Percentiles rank a stretch among this genome's conserved stretches.
Conservation (phyloP, 2,329 filamentous ascomycete genomes). For the Cyphellophora europaea region DNA sequence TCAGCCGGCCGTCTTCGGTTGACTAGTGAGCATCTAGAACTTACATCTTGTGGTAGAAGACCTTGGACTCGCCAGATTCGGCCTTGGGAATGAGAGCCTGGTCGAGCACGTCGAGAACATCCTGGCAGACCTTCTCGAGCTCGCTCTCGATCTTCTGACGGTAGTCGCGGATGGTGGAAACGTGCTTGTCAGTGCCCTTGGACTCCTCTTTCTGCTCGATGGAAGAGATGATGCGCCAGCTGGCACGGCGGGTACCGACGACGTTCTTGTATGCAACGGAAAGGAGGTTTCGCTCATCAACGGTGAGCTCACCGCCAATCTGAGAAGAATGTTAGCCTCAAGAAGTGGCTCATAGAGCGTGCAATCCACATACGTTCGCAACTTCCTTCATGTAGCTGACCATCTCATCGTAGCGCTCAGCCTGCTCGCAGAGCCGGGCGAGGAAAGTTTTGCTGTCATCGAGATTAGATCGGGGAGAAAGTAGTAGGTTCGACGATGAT, state of each 20-base stretch:
- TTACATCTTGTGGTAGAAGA: slow-evolving; percentile 99
- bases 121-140: slow-evolving; percentile 96
- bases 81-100: slow-evolving; percentile 90
- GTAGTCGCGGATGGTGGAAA: slow-evolving; percentile 89
- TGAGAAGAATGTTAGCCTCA: slow-evolving; percentile 23
- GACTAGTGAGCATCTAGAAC: no score
- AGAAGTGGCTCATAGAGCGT: slow-evolving; percentile 13
- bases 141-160: slow-evolving; percentile 97
- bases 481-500: slow-evolving; percentile 28
- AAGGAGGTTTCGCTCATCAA: slow-evolving; percentile 78
- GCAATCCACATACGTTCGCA: slow-evolving; percentile 59
- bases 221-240: slow-evolving; percentile 98
- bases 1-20: no score
- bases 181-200: slow-evolving; percentile 94
- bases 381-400: slow-evolving; percentile 99
- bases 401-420: slow-evolving; percentile 99
- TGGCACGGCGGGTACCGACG: slow-evolving; percentile 93
- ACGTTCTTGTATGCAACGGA: slow-evolving; percentile 99
- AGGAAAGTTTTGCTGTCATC: slow-evolving; percentile 91
- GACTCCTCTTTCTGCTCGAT: slow-evolving; percentile 99
- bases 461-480: slow-evolving; percentile 11
- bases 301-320: slow-evolving; percentile 58
- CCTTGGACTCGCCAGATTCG: slow-evolving; percentile 95
- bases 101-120: slow-evolving; percentile 91
- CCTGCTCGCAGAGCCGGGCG: slow-evolving; percentile 99